Evolutionary conservation across 2,329 filamentous ascomycete species (phyloP).

Genomic region (Boeremia lycopersici): DNA sequence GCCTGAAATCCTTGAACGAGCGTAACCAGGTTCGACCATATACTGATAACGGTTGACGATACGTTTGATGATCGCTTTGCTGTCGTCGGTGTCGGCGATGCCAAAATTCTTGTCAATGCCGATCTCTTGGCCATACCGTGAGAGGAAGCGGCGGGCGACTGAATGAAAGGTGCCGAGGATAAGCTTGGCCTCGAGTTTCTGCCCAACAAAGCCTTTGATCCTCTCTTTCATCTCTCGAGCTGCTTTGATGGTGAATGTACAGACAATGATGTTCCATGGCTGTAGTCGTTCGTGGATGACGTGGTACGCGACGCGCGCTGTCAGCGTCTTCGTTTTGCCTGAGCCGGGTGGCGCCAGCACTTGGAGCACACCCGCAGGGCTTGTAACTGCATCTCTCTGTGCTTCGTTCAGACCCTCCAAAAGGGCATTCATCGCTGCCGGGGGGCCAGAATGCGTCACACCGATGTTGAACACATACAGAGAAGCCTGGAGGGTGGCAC

Average conservation of each 20-base stretch:
- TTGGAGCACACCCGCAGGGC: constrained; percentile 63
- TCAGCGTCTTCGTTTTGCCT: constrained; percentile 95
- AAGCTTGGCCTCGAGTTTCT: constrained; percentile 74
- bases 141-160: constrained; percentile 83
- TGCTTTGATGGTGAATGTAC: constrained; percentile 96
- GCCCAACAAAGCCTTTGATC: constrained; percentile 80
- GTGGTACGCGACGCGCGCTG: constrained; percentile 88
- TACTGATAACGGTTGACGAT: constrained; percentile 78
- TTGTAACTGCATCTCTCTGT: constrained; percentile 69
- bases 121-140: constrained; percentile 82
- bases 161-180: constrained; percentile 95
- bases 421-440: constrained; percentile 57
- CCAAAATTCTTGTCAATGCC: constrained; percentile 83
- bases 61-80: constrained; percentile 76
- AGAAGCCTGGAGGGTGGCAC: constrained; percentile 4
- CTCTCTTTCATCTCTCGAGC: constrained; percentile 91
- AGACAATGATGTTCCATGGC: constrained; percentile 89
- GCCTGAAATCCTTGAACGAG: constrained; percentile 75
- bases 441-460: constrained; percentile 17
- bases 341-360: constrained; percentile 69
- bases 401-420: constrained; percentile 68
- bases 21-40: constrained; percentile 70
- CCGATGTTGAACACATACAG: not conserved
- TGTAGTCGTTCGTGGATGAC: constrained; percentile 72
- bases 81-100: constrained; percentile 87